Conservation (phyloP, 2,329 filamentous ascomycete species). For the Orbilia javanica region DNA sequence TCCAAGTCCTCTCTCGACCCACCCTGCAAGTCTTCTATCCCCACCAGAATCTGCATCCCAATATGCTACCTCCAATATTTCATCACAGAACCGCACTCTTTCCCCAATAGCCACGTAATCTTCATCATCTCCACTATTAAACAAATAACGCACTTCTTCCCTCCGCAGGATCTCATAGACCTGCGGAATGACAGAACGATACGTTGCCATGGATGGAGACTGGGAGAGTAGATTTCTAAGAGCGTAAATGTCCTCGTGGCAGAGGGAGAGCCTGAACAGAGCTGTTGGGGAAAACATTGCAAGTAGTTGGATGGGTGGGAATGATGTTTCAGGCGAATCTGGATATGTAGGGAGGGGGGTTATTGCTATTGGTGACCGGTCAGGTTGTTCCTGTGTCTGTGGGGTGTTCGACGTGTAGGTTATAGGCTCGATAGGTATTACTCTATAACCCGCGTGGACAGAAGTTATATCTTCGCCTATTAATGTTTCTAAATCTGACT, state of each 20-base stretch:
- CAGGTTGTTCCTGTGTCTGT: neutral
- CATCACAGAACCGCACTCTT: conserved; percentile 37
- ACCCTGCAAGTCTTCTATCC: conserved; percentile 37
- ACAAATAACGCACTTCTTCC: conserved; percentile 40
- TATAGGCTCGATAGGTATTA: neutral
- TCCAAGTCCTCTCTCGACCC: conserved; percentile 48
- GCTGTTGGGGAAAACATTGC: conserved; percentile 44
- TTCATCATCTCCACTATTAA: conserved; percentile 17
- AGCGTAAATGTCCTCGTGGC: conserved; percentile 28
- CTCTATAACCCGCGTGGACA: neutral
- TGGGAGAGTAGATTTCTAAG: conserved; percentile 15
- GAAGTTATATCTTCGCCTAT: conserved; percentile 4
- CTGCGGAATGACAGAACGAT: conserved; percentile 25
- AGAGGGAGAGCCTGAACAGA: conserved; percentile 30
- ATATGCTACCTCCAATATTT: conserved; percentile 49
- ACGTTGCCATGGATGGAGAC: conserved; percentile 22
- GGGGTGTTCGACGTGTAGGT: neutral
- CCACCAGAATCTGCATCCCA: conserved; percentile 54
- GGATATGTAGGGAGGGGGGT: neutral
- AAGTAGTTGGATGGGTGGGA: neutral
- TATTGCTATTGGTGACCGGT: neutral
- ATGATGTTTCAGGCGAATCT: conserved; percentile 6
- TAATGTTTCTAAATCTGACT: neutral
- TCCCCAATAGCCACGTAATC: conserved; percentile 17
- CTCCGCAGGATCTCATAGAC: conserved; percentile 30